Evolutionary conservation across 345 rosid genomes (phyloP), one percentile per base, ranked within the genome.

Genomic region (Xanthoceras sorbifolium): DNA sequence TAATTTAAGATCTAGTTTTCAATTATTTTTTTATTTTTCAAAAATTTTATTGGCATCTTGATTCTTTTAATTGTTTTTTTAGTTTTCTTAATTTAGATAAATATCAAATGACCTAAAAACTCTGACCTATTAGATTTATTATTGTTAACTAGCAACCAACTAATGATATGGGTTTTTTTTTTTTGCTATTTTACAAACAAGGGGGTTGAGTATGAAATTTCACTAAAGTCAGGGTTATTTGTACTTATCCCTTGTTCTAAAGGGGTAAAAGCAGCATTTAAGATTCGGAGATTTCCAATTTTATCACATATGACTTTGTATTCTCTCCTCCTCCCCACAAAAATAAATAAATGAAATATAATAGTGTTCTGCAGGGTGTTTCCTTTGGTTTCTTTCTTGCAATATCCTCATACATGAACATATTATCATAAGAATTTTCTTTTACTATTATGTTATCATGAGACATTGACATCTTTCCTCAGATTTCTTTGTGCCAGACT

Each of bases 401-500:
- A 48, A 48, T 48, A 17, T 48, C 5, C n/a, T 15, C 17, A 17
- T 48, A n/a, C 55, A 48, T 48, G 55, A 48, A 15, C 55, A 15
- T 48, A 17, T 48, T 17, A 48, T 48, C 55, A 3, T 57, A 57
- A 57, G 61, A 6, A 1, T 57, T 42, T 42, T 42, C 46, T 42
- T 42, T 9, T 42, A 42, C 9, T 42, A 42, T 42, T 42, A 10
- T 42, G 46, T 15, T 12, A 14, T 42, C n/a, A 34, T 61, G 46
- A 67, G 59, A 74, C 32, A 63, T 57, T 50, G 69, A 36, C 65
- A 34, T 61, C 31, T 50, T 76, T 38, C 64, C 63, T 70, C 87
- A 85, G 92, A 79, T 63, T 77, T 84, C 64, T 70, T 75, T 67
- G 59, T 78, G 57, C 74, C 84, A 77, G 75, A 74, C 75, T 71